Conservation (phyloP, 2,329 filamentous ascomycete species). For the Fusarium sp. region DNA sequence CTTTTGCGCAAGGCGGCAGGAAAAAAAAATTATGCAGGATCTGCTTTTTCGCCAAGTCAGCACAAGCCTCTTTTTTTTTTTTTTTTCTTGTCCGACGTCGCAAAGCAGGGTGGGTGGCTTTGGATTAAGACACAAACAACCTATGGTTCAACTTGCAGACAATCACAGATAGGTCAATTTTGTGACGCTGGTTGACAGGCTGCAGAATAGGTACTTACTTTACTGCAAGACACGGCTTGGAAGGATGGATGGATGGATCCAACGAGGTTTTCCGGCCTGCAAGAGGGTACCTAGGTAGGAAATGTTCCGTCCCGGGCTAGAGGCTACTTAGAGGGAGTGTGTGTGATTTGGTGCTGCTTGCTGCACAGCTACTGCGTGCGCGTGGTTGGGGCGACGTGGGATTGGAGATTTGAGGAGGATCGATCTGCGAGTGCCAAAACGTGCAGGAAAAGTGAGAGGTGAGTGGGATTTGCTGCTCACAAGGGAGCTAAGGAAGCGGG, state of each 20-base stretch:
- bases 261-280: slow-evolving; percentile 20
- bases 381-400: slow-evolving; percentile 17
- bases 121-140: slow-evolving; percentile 11
- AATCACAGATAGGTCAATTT: slow-evolving; percentile 6
- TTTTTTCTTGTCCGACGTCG: slow-evolving; percentile 3
- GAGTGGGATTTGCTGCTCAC: slow-evolving; percentile 6
- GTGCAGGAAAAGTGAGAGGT: slow-evolving; percentile 29
- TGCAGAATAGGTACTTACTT: not conserved
- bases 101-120: slow-evolving; percentile 23
- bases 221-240: slow-evolving; percentile 5
- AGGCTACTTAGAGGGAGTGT: not conserved
- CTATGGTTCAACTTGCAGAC: slow-evolving; percentile 7
- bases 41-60: slow-evolving; percentile 20
- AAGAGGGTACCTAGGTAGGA: not conserved
- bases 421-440: slow-evolving; percentile 19
- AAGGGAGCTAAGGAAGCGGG: slow-evolving; percentile 25
- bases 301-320: slow-evolving; percentile 21
- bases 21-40: slow-evolving; percentile 14
- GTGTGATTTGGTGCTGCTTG: not conserved
- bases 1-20: not conserved
- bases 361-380: not conserved
- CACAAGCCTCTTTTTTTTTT: not conserved
- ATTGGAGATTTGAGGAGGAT: slow-evolving; percentile 18
- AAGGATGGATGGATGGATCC: slow-evolving; percentile 8
- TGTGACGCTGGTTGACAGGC: not conserved